phyloP scores from a whole-genome alignment of 805 yeast species.

The Blastobotrys attinorum region DNA sequence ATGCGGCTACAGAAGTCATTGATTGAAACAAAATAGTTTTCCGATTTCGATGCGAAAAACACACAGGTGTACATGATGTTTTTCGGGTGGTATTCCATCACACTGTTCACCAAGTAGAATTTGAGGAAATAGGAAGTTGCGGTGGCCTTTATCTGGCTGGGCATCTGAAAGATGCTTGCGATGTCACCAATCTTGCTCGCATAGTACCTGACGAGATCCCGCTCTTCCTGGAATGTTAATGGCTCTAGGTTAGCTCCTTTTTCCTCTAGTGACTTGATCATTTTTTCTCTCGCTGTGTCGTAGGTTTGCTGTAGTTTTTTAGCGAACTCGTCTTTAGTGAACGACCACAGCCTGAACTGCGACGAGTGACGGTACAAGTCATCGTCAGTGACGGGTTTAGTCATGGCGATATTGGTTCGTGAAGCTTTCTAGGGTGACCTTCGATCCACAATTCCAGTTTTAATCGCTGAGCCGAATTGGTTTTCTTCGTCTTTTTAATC shows the following conservation, averaged over 20 bases:
- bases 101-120: conserved; percentile 73
- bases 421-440: too few species aligned
- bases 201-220: conserved; percentile 57
- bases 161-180: conserved; percentile 68
- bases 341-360: conserved; percentile 85
- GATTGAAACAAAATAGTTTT: conserved; percentile 81
- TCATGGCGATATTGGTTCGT: conserved; percentile 5
- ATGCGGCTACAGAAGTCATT: conserved; percentile 68
- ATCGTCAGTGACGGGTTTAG: conserved; percentile 54
- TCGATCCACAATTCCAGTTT: too few species aligned
- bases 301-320: conserved; percentile 44
- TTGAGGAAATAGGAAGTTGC: conserved; percentile 75
- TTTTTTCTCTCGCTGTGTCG: conserved; percentile 43
- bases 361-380: conserved; percentile 83
- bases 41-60: conserved; percentile 87
- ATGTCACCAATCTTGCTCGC: conserved; percentile 63
- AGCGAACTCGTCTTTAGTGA: conserved; percentile 48
- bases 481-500: too few species aligned
- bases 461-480: too few species aligned
- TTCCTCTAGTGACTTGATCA: conserved; percentile 24
- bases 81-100: conserved; percentile 84
- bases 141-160: conserved; percentile 82
- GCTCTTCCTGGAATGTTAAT: conserved; percentile 64
- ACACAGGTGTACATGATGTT: conserved; percentile 70
- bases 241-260: conserved; percentile 26